Percentiles rank a stretch among this genome's conserved stretches.
phyloP scores from a whole-genome alignment of 139 green algal genomes.

The Klebsormidium nitens region DNA sequence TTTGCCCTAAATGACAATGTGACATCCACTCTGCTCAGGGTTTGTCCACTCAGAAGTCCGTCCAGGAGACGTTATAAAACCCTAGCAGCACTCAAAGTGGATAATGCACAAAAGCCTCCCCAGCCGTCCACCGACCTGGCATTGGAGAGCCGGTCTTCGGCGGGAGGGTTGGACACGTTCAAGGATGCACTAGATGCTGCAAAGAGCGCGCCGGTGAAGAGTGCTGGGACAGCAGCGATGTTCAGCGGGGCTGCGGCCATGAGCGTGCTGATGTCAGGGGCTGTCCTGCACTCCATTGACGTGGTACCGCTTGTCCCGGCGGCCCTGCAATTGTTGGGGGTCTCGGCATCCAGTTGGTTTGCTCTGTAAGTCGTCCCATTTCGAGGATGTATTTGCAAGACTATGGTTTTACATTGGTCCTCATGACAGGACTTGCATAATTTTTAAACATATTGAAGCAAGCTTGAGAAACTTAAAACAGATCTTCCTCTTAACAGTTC shows the following conservation, averaged over 20 bases:
- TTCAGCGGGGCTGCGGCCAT: conserved; percentile 17
- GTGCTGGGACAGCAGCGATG: conserved; percentile 11
- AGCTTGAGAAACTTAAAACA: conserved; percentile 5
- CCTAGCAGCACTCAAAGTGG: no score
- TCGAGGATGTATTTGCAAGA: background rate
- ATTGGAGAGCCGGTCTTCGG: no score
- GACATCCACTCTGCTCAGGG: no score
- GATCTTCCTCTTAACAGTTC: background rate
- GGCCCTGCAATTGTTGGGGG: conserved; percentile 18
- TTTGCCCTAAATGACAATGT: no score
- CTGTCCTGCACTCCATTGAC: conserved; percentile 23
- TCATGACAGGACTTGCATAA: background rate
- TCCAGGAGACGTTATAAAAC: no score
- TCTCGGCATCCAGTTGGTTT: conserved; percentile 14
- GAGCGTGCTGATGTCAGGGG: conserved; percentile 3
- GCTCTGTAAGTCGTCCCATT: conserved; percentile 5
- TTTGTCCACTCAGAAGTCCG: no score
- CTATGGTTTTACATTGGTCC: background rate
- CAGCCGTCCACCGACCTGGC: no score
- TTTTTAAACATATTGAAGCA: background rate
- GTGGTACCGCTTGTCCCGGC: conserved; percentile 9
- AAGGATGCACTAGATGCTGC: no score
- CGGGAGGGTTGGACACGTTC: no score
- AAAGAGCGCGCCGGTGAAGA: conserved; percentile 1
- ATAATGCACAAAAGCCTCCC: no score